Percentiles rank a stretch among this genome's conserved stretches.
These are phyloP conservation scores for Trypanosoma congolense DNA, from an alignment of 208 protist genomes.

Conservation along the genomic window DNA sequence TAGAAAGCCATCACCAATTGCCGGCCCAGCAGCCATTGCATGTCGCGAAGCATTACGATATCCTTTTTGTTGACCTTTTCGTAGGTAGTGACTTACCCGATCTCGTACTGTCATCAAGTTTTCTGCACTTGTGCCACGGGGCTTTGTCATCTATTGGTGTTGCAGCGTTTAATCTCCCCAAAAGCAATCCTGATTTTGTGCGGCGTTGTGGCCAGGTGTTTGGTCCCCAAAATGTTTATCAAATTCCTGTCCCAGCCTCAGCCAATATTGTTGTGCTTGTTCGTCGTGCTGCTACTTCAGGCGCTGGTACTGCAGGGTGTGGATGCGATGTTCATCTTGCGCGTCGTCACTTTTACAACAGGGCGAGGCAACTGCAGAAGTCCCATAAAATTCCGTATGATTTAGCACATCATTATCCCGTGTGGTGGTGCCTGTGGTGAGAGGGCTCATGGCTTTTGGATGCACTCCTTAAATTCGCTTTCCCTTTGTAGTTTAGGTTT, in stretches of 20 bases:
- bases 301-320: not conserved
- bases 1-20: not conserved
- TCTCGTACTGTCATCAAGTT: conserved; percentile 36
- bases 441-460: not conserved
- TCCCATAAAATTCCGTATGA: conserved; percentile 69
- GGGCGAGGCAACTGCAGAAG: conserved; percentile 45
- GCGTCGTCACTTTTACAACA: conserved; percentile 52
- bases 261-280: conserved; percentile 79
- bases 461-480: not conserved
- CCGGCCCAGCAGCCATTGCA: not conserved
- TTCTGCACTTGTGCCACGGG: conserved; percentile 46
- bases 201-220: conserved; percentile 46
- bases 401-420: conserved; percentile 60
- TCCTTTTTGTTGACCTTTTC: conserved; percentile 84
- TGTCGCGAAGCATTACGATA: conserved; percentile 33
- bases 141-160: conserved; percentile 60
- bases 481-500: not conserved
- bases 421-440: conserved; percentile 82
- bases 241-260: conserved; percentile 47
- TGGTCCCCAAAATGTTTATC: conserved; percentile 60
- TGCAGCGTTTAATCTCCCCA: conserved; percentile 74
- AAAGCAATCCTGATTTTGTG: conserved; percentile 46
- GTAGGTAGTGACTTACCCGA: conserved; percentile 55
- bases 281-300: conserved; percentile 19
- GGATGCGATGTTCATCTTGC: conserved; percentile 25